Base-by-base conservation (phyloP, 805 yeast genomes). In the Pichia phayaonensis region DNA sequence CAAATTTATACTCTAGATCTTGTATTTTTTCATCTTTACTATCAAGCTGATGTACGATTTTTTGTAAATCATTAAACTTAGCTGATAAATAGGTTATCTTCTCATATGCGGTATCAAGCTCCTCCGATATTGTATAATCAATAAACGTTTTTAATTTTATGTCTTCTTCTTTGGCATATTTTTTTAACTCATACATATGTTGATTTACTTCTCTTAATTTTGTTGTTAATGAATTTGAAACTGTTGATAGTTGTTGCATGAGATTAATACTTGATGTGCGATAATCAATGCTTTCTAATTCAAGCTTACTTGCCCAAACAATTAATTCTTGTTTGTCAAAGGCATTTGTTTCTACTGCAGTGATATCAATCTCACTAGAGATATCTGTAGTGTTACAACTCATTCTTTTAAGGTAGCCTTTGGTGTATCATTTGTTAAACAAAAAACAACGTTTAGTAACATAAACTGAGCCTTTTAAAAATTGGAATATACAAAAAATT, bases 231-330 rank as follows among this genome's bases (percentile, higher is more conserved):
- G 49, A 50, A 22, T 42, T 42, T 8, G 58, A 49, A 23, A 56
- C 40, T 26, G 50, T 53, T 36, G 56, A 47, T 11, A 58, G 26
- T 24, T 38, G 22, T 1, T 42, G 38, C 21, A 48, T 52, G 29
- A 59, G 42, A 18, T 55, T 56, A 3, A 49, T 46, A 31, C 63
- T 54, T 13, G 64, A 61, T 13, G 68, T 68, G 41, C 76, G 61
- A 24, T 74, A 56, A 29, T 73, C 79, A 2, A 73, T 62, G 15
- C 74, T 66, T 52, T 78, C 82, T 47, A 77, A 52, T 54, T 78
- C 83, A 20, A 78, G 57, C 36, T 72, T 69, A 6, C 76, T 70
- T 0, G 81, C 81, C 82, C 81, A 77, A 55, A 61, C 31, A 61
- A 64, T 42, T n/a, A 63, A 47, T 29, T 70, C 63, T 64, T 74